A percentile compares a stretch with the other conserved stretches of the same genome.
phyloP scores from a whole-genome alignment of 2,329 filamentous ascomycete species.

The Shiraia bambusicola region DNA sequence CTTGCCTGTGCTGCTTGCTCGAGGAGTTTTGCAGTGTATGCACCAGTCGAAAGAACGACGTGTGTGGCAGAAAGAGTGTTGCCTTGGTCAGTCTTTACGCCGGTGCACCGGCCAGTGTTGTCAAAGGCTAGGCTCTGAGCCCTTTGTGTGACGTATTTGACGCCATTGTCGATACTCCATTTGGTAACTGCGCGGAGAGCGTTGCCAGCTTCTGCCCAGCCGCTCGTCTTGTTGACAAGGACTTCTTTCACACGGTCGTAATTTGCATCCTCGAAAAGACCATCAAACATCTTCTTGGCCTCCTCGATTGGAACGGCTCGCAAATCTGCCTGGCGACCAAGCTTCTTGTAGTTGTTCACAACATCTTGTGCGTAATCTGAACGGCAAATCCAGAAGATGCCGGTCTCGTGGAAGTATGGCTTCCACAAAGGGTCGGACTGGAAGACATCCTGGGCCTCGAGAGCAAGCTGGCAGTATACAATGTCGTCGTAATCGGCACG shows the following conservation, averaged over 20 bases:
- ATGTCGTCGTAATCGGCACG: slow-evolving; percentile 68
- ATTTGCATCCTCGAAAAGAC: slow-evolving; percentile 62
- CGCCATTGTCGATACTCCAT: slow-evolving; percentile 56
- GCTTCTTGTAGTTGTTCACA: slow-evolving; percentile 53
- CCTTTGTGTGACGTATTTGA: slow-evolving; percentile 60
- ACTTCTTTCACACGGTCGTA: slow-evolving; percentile 62
- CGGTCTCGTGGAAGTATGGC: slow-evolving; percentile 55
- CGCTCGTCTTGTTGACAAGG: slow-evolving; percentile 61
- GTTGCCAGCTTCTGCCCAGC: slow-evolving; percentile 65
- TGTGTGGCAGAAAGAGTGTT: slow-evolving; percentile 26
- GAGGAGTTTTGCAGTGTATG: slow-evolving; percentile 47
- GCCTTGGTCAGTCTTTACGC: slow-evolving; percentile 41
- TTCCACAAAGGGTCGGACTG: slow-evolving; percentile 58
- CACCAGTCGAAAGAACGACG: slow-evolving; percentile 46
- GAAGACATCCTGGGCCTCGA: slow-evolving; percentile 67
- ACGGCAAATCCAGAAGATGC: slow-evolving; percentile 50
- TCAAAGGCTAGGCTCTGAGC: slow-evolving; percentile 54
- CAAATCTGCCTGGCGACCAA: slow-evolving; percentile 51
- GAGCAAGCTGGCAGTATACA: slow-evolving; percentile 63
- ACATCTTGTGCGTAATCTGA: slow-evolving; percentile 52
- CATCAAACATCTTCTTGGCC: slow-evolving; percentile 59
- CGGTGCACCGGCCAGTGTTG: slow-evolving; percentile 45
- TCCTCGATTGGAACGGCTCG: slow-evolving; percentile 50
- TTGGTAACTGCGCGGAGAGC: slow-evolving; percentile 58
- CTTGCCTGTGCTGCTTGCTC: slow-evolving; percentile 52